Evolutionary conservation across 1,139 yeast genomes (phyloP).

Genomic region (Yamadazyma aaseri): DNA sequence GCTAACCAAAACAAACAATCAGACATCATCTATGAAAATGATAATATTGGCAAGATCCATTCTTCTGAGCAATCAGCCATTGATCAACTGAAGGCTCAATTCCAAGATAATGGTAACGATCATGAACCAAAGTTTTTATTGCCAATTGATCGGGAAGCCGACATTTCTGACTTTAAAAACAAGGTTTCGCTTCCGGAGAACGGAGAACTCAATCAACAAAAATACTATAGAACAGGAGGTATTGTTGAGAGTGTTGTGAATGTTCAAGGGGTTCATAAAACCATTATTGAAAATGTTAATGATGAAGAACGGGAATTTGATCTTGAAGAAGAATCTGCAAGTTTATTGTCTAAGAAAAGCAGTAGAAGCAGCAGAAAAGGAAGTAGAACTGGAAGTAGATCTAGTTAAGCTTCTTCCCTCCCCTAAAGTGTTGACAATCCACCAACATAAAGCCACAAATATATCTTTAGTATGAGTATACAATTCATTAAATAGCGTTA

Average conservation of each 20-base stretch:
- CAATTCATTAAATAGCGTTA: too few species aligned
- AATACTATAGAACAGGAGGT: constrained; percentile 60
- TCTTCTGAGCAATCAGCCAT: constrained; percentile 53
- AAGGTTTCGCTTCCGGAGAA: constrained; percentile 14
- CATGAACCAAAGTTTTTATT: constrained; percentile 19
- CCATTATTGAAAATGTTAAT: constrained; percentile 68
- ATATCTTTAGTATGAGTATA: too few species aligned
- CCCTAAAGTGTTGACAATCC: too few species aligned
- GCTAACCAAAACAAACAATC: constrained; percentile 7
- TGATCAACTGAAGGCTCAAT: constrained; percentile 24
- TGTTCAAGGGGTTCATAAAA: constrained; percentile 82
- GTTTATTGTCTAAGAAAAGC: constrained; percentile 4
- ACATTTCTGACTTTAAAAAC: constrained; percentile 25
- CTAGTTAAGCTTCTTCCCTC: too few species aligned
- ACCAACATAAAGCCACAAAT: too few species aligned
- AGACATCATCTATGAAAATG: constrained; percentile 9
- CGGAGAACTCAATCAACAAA: constrained; percentile 33
- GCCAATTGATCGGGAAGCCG: constrained; percentile 30
- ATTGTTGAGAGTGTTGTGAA: constrained; percentile 82
- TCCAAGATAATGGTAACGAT: constrained; percentile 1
- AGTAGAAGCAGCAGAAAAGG: constrained; percentile 6
- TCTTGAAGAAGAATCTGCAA: constrained; percentile 6
- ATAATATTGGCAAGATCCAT: constrained; percentile 42
- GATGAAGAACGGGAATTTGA: constrained; percentile 30
- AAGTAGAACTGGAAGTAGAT: too few species aligned